These are phyloP conservation scores for Citrus inodora DNA, from an alignment of 345 rosid genomes.

Conservation along the genomic window DNA sequence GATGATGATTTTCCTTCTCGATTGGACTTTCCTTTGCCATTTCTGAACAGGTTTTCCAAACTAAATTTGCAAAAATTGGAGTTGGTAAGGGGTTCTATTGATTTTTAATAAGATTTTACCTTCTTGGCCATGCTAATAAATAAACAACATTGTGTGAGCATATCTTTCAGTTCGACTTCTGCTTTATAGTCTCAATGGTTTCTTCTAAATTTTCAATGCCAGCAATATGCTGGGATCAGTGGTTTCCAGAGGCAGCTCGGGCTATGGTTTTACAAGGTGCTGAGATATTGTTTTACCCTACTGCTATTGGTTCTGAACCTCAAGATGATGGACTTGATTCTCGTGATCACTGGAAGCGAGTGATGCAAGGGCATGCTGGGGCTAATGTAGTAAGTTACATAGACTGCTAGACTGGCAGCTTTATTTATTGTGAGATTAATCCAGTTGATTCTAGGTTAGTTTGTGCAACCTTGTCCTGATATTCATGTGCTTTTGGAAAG, in stretches of 20 bases:
- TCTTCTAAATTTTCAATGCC: slow-evolving; percentile 11
- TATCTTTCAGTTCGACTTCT: background rate
- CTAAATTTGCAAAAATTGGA: slow-evolving; percentile 90
- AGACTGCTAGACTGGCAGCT: background rate
- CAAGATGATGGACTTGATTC: slow-evolving; percentile 93
- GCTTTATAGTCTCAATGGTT: background rate
- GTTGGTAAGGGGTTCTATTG: slow-evolving; percentile 51
- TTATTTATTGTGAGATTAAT: background rate
- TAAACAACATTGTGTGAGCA: no score
- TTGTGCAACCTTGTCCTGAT: background rate
- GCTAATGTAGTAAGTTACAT: slow-evolving; percentile 71
- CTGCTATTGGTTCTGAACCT: slow-evolving; percentile 96
- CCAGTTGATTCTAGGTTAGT: slow-evolving; percentile 3
- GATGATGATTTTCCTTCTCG: background rate
- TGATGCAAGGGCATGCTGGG: slow-evolving; percentile 99
- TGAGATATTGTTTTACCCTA: slow-evolving; percentile 84
- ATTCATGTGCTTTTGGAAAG: background rate
- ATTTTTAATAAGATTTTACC: background rate
- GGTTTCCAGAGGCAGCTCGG: slow-evolving; percentile 95
- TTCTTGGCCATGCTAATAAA: background rate
- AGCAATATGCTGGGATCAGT: slow-evolving; percentile 98
- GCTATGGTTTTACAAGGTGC: slow-evolving; percentile 92
- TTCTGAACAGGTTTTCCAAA: slow-evolving; percentile 69
- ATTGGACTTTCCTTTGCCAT: slow-evolving; percentile 12
- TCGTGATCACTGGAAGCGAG: slow-evolving; percentile 86